A percentile compares a stretch with the other conserved stretches of the same genome.
Conservation (phyloP, 163 green algal genomes). For the Picocystis sp. region DNA sequence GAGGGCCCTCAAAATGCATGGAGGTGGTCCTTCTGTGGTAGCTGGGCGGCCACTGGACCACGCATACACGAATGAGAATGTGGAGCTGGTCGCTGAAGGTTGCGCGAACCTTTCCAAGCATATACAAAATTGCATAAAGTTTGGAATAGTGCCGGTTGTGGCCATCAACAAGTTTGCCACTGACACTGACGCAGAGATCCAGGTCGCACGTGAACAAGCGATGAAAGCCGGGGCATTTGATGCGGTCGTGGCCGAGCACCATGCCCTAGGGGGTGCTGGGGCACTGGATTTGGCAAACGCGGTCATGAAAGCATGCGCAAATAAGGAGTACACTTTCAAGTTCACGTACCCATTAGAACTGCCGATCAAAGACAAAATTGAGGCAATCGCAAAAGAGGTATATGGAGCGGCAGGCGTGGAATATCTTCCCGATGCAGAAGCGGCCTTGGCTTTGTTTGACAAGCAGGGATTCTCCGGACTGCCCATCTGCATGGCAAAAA, state of each 20-base stretch:
- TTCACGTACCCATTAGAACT: constrained; percentile 68
- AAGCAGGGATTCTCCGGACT: constrained; percentile 72
- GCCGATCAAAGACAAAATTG: constrained; percentile 68
- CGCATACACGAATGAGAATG: constrained; percentile 77
- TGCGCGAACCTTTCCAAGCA: constrained; percentile 72
- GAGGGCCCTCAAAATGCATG: constrained; percentile 95
- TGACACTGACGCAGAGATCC: constrained; percentile 74
- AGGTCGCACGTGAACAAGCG: constrained; percentile 37
- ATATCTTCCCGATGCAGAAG: constrained; percentile 58
- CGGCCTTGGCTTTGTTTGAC: constrained; percentile 44
- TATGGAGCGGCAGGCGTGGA: constrained; percentile 73
- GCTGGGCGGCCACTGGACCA: constrained; percentile 69
- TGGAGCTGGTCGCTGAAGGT: constrained; percentile 57
- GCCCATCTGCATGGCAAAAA: constrained; percentile 99
- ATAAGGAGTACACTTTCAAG: constrained; percentile 36
- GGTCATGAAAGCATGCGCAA: constrained; percentile 30
- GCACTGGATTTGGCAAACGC: constrained; percentile 66
- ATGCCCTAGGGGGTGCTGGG: constrained; percentile 73
- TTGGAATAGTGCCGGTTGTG: constrained; percentile 82
- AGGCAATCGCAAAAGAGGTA: constrained; percentile 70
- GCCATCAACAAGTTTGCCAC: constrained; percentile 81
- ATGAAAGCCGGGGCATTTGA: constrained; percentile 50
- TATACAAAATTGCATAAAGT: constrained; percentile 67
- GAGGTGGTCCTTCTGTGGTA: constrained; percentile 68
- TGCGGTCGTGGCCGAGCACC: constrained; percentile 74